Evolutionary conservation across 2,329 filamentous ascomycete genomes (phyloP).

Genomic region (Ascochyta fabae): DNA sequence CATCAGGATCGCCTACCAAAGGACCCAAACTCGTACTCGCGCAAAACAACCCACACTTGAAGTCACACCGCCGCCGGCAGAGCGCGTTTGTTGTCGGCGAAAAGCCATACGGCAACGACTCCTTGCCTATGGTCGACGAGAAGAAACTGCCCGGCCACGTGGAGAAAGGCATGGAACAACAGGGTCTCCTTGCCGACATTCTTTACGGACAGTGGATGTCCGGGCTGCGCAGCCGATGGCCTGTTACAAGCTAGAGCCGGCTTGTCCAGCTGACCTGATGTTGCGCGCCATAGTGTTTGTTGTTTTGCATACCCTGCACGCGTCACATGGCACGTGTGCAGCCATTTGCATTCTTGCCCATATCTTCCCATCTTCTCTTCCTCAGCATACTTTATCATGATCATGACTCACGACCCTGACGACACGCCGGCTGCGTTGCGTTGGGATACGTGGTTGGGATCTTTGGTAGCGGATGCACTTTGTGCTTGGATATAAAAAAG

Average conservation of each 20-base stretch:
- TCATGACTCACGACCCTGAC: conserved; percentile 13
- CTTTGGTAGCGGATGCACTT: neutral
- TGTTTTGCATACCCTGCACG: neutral
- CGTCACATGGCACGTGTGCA: neutral
- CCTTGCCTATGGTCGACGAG: conserved; percentile 45
- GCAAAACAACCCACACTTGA: conserved; percentile 83
- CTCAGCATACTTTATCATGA: conserved; percentile 6
- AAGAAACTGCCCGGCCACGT: conserved; percentile 64
- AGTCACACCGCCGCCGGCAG: conserved; percentile 69
- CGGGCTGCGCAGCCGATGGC: conserved; percentile 67
- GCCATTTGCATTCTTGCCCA: conserved; percentile 15
- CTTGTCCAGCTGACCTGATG: neutral
- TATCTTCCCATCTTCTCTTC: conserved; percentile 12
- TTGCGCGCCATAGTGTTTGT: neutral
- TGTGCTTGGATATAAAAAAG: neutral
- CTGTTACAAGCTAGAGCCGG: conserved; percentile 26
- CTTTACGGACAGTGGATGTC: conserved; percentile 91
- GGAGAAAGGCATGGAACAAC: conserved; percentile 85
- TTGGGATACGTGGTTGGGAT: neutral
- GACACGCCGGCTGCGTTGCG: conserved; percentile 9
- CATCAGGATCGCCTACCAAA: conserved; percentile 55
- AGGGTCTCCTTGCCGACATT: conserved; percentile 85
- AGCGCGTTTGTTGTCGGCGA: conserved; percentile 51
- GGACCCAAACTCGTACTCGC: conserved; percentile 74
- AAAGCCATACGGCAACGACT: conserved; percentile 52